Percentiles rank a stretch among this genome's conserved stretches.
Evolutionary conservation across 2,329 filamentous ascomycete genomes (phyloP).

Genomic region (Neonectria sp.): DNA sequence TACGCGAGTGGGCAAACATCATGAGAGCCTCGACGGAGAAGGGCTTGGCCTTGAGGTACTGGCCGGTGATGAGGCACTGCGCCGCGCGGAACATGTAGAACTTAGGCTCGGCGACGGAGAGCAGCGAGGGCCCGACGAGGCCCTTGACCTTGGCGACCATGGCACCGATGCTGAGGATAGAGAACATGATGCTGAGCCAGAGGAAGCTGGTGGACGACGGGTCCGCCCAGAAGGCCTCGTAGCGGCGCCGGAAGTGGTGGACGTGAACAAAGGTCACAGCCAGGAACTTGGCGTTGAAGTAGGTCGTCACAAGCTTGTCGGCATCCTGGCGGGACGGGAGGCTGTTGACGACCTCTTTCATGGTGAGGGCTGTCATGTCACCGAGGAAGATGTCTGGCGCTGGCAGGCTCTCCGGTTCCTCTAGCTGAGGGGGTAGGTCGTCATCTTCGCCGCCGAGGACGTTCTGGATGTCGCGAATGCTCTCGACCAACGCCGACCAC

Average conservation of each 20-base stretch:
- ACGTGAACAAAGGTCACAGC: constrained; percentile 57
- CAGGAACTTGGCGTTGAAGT: constrained; percentile 58
- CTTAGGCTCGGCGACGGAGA: constrained; percentile 43
- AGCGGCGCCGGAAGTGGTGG: constrained; percentile 63
- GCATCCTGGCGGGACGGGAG: constrained; percentile 56
- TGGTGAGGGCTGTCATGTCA: constrained; percentile 44
- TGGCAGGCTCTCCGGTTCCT: constrained; percentile 28
- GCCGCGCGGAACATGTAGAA: constrained; percentile 56
- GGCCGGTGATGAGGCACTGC: constrained; percentile 64
- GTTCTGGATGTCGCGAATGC: constrained; percentile 59
- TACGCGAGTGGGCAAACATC: constrained; percentile 60
- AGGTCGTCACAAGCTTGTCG: constrained; percentile 55
- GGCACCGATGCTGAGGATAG: constrained; percentile 60
- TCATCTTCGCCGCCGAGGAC: constrained; percentile 49
- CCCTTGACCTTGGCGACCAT: constrained; percentile 53
- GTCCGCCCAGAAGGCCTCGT: constrained; percentile 63
- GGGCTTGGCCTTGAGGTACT: constrained; percentile 61
- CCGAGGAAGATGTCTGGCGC: constrained; percentile 54
- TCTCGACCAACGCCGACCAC: constrained; percentile 59
- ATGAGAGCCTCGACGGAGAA: constrained; percentile 66
- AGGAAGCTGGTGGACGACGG: constrained; percentile 58
- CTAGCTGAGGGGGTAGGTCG: constrained; percentile 26
- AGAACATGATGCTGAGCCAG: constrained; percentile 67
- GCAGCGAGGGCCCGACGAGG: constrained; percentile 36
- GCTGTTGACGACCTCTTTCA: constrained; percentile 51